These are phyloP conservation scores for Cystofilobasidium bisporidii DNA, from an alignment of 768 basidiomycete species.

Conservation along the genomic window DNA sequence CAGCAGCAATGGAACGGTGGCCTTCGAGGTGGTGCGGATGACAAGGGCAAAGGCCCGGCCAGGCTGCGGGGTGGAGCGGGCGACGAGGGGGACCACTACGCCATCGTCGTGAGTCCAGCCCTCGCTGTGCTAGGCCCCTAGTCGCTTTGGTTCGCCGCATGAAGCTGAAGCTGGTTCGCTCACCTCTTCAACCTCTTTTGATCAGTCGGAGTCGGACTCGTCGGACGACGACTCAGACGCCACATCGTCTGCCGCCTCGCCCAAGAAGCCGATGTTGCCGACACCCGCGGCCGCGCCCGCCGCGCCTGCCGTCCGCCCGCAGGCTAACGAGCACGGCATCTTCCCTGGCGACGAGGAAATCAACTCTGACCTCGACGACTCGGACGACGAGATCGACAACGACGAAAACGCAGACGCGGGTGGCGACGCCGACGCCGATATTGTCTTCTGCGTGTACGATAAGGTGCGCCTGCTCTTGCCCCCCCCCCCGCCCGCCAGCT, in stretches of 20 bases:
- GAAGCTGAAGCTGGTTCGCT: not conserved
- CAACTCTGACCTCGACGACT: conserved; percentile 93
- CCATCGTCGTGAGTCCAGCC: conserved; percentile 6
- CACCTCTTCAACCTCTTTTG: not conserved
- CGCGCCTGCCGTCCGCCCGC: conserved; percentile 17
- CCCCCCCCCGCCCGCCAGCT: no score
- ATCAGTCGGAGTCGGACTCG: conserved; percentile 3
- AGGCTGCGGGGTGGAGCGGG: conserved; percentile 23
- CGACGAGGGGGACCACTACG: conserved; percentile 19
- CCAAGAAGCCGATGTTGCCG: conserved; percentile 19
- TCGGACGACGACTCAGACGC: conserved; percentile 7
- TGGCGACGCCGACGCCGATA: conserved; percentile 66
- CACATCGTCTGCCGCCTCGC: not conserved
- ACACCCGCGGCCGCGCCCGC: conserved; percentile 13
- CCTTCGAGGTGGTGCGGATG: conserved; percentile 16
- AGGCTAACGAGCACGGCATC: conserved; percentile 40
- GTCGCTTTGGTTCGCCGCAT: no score
- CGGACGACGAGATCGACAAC: conserved; percentile 57
- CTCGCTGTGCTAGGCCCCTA: no score
- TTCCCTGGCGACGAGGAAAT: conserved; percentile 60
- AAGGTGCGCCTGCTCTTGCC: conserved; percentile 53
- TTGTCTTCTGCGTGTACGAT: conserved; percentile 97
- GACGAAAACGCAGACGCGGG: conserved; percentile 58
- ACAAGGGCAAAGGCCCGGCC: conserved; percentile 4
- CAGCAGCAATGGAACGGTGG: conserved; percentile 21